These are phyloP conservation scores for Arctostaphylos glauca DNA, from an alignment of 148 eudicot species.

Conservation along the genomic window DNA sequence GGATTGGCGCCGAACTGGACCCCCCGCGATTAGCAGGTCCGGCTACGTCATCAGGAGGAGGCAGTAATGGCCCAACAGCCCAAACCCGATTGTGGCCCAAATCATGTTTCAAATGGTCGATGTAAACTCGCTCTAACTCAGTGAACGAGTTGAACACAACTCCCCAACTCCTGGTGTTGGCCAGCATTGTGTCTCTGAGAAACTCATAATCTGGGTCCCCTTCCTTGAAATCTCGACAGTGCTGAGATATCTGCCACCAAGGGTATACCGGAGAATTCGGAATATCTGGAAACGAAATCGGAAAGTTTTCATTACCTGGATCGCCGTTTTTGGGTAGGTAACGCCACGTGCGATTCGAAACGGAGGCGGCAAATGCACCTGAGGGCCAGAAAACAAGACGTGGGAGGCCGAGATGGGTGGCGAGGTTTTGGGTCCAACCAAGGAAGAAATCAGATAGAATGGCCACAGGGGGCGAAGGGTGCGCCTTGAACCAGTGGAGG, in stretches of 20 bases:
- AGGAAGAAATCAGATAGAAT: conserved; percentile 63
- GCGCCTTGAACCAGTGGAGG: conserved; percentile 44
- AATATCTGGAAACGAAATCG: conserved; percentile 7
- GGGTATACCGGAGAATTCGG: conserved; percentile 18
- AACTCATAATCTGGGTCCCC: conserved; percentile 34
- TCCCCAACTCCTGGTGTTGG: conserved; percentile 45
- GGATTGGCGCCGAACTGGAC: background rate
- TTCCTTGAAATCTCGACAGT: conserved; percentile 26
- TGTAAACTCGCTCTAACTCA: conserved; percentile 40
- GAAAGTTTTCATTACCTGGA: background rate
- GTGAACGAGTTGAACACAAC: conserved; percentile 37
- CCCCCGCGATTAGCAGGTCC: background rate
- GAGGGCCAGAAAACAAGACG: conserved; percentile 43
- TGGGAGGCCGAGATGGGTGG: conserved; percentile 36
- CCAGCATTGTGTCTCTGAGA: conserved; percentile 34
- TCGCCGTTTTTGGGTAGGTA: background rate
- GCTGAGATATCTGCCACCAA: conserved; percentile 19
- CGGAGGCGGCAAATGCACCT: conserved; percentile 22
- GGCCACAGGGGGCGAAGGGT: conserved; percentile 50
- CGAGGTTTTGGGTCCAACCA: conserved; percentile 49
- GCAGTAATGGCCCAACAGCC: conserved; percentile 38
- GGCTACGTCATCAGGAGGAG: background rate
- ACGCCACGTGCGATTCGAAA: conserved; percentile 17
- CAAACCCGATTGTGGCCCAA: conserved; percentile 35
- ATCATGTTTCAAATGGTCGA: conserved; percentile 24